Conservation (phyloP, 768 basidiomycete species). For the Mycena galericulata region DNA sequence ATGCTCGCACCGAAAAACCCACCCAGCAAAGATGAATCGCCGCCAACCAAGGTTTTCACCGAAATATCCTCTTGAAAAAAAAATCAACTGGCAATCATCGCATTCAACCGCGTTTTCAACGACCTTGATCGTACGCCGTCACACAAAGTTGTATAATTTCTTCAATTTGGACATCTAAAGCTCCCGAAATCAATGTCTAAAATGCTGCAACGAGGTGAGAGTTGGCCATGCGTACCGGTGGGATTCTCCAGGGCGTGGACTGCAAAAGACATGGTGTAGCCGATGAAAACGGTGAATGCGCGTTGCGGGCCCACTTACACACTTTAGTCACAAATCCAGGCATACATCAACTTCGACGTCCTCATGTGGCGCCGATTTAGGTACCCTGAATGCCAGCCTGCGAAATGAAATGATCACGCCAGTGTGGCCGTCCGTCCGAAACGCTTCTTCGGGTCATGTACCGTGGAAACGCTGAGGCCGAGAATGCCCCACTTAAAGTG, state of each 20-base stretch:
- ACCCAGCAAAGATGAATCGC: constrained; percentile 19
- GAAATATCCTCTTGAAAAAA: constrained; percentile 22
- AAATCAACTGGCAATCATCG: not conserved
- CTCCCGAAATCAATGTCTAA: no score
- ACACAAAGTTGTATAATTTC: constrained; percentile 27
- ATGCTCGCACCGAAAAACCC: constrained; percentile 28
- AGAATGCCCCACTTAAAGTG: constrained; percentile 28
- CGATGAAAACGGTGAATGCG: not conserved
- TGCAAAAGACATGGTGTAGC: constrained; percentile 12
- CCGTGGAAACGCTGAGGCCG: not conserved
- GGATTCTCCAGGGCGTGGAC: constrained; percentile 19
- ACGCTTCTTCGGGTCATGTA: constrained; percentile 23
- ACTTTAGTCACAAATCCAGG: constrained; percentile 1
- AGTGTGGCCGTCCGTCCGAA: not conserved
- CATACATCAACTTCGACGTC: constrained; percentile 10
- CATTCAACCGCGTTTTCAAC: not conserved
- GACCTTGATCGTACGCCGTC: constrained; percentile 22
- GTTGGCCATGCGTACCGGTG: constrained; percentile 2
- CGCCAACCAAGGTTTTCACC: constrained; percentile 23
- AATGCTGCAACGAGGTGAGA: not conserved
- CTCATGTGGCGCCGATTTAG: constrained; percentile 28
- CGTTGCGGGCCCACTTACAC: not conserved
- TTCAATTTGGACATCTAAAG: constrained; percentile 26
- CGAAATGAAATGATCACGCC: constrained; percentile 25
- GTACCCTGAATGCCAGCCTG: constrained; percentile 20